Evolutionary conservation across 345 rosid genomes (phyloP).

Genomic region (Combretum micranthum): DNA sequence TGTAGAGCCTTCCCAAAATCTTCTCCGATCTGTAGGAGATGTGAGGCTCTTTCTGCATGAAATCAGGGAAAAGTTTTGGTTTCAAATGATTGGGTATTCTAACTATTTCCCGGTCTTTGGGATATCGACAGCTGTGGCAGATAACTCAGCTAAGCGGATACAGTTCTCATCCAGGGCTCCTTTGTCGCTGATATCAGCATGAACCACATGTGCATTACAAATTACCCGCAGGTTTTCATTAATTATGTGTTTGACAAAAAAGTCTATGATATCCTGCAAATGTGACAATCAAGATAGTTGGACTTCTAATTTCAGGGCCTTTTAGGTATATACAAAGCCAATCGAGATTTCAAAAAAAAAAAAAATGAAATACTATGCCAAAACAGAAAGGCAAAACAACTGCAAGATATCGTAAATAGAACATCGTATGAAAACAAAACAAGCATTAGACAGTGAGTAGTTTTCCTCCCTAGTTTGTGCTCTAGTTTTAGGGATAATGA

Average conservation of each 20-base stretch:
- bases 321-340: not conserved
- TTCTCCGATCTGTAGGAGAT: conserved; percentile 69
- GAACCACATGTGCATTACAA: conserved; percentile 87
- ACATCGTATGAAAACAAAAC: no score
- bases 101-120: conserved; percentile 85
- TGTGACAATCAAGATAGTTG: not conserved
- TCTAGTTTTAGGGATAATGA: no score
- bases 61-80: conserved; percentile 81
- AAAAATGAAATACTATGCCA: no score
- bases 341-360: not conserved
- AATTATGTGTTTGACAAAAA: conserved; percentile 59
- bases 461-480: no score
- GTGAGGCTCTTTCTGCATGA: conserved; percentile 71
- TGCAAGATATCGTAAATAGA: no score
- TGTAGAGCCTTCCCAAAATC: conserved; percentile 74
- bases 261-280: conserved; percentile 69
- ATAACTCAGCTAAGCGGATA: conserved; percentile 58
- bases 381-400: no score
- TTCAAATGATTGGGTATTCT: conserved; percentile 52
- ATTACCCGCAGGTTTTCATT: conserved; percentile 69
- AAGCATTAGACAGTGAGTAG: no score
- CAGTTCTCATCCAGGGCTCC: conserved; percentile 77
- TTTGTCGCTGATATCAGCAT: conserved; percentile 59
- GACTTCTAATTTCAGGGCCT: not conserved
- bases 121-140: conserved; percentile 89